Evolutionary conservation across 208 protist species (phyloP), one percentile per base, ranked within the genome.

Genomic region (Vickermania ingenoplastis): DNA sequence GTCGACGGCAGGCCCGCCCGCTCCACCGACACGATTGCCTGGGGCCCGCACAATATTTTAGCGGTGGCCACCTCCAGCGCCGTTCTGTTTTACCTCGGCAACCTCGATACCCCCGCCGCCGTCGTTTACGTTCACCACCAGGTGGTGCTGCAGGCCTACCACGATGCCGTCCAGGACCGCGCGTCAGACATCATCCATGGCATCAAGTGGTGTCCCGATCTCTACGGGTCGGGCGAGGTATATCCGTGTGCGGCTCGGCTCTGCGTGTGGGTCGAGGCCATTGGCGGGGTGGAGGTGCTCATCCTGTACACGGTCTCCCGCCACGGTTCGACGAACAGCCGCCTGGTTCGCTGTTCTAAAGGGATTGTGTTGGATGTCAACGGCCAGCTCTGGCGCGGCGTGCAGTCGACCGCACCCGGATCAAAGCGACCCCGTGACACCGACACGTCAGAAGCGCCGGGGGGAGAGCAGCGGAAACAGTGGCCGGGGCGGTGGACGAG

Each of bases 31-130:
- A 67, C 61, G 31, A 28, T 89, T n/a, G 63, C 63, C 11, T 94
- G 83, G 75, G 76, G 87, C 45, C 76, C 82, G 21, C 87, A 94
- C 74, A 91, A 91, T 65, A 71, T 94, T 0, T 63, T 94, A 25
- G 59, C 72, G 48, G 75, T 94, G n/a, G 74, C 70, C 57, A 86
- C 75, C 11, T 73, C 69, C 21, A 84, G 75, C 72, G 61, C 61
- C 17, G 65, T 94, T n/a, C 67, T 64, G 13, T 61, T 94, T 25
- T 81, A 79, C 60, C 56, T 83, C 36, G 65, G 57, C 5, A 68
- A 36, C 30, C 57, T 86, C 31, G 53, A 75, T 22, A 58, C 36
- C n/a, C 71, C 73, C 5, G 69, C 73, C 0, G 60, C 50, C 2
- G 56, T 73, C 4, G 61, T 83, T 27, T 41, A 55, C 2, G 49